Evolutionary conservation across 2,329 filamentous ascomycete genomes (phyloP), one percentile per base, ranked within the genome.

Genomic region (Colletotrichum caudatum): DNA sequence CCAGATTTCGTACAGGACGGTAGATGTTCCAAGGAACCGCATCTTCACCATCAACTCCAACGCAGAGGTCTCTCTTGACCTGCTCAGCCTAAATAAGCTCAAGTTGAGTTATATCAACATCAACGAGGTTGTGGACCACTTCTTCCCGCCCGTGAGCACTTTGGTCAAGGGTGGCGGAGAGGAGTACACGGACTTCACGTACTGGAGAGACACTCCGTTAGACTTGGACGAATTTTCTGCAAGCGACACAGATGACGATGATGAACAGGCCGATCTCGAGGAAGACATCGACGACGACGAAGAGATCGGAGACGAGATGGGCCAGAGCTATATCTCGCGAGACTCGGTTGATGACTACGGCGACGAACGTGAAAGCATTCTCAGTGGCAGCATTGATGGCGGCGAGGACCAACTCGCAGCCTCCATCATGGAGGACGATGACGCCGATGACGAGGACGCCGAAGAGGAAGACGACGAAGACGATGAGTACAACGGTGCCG

Each of bases 21-120:
- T 99, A 65, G 97, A 97, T 79, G 97, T 99, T 51, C 96, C 96
- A 0, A 92, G 93, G 64, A 97, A 92, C 33, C 90, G 96, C 64
- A 99, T 99, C 76, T 99, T 99, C 81, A 98, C 96, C 20, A 99
- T 99, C 86, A 99, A 99, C 81, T 96, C 94, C 65, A 97, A 98
- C 78, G 95, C 95, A 1, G 96, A 99, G 81, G 95, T 99, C 39
- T 95, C 93, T 37, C 85, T 99, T 29, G 95, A 98, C 79, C 85
- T 99, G 56, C 85, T 98, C 54, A 95, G 91, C 74, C 87, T 98
- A 66, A 98, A 97, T 82, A 97, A 94, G 80, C 93, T 98, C 80
- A 97, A 96, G 83, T 95, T 97, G 77, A 97, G 93, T 74, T 99
- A 99, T 79, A 94, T 97, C 73, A 95, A 94, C 77, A 99, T 99